phyloP scores from a whole-genome alignment of 1,284 basidiomycete species.

The Anthracocystis walkeri region DNA sequence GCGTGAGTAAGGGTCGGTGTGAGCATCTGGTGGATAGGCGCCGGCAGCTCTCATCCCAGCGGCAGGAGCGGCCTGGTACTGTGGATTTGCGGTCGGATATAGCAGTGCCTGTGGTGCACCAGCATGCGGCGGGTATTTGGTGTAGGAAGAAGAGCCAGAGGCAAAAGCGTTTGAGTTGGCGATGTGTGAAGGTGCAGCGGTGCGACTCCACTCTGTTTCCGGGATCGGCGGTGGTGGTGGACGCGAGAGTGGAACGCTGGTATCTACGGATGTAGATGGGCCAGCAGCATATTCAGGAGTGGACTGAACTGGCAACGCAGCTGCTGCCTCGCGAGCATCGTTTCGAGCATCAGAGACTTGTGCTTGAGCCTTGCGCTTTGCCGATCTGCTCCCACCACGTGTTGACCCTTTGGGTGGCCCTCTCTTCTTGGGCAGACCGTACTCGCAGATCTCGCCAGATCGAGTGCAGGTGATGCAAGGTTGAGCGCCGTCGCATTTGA shows the following conservation, averaged over 20 bases:
- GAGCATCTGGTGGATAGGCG: conserved; percentile 3
- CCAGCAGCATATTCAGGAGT: conserved; percentile 22
- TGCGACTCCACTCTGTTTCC: conserved; percentile 20
- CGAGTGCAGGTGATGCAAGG: conserved; percentile 56
- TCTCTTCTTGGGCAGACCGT: conserved; percentile 59
- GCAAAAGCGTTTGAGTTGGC: not conserved
- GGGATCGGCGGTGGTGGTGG: conserved; percentile 18
- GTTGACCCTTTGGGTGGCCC: conserved; percentile 61
- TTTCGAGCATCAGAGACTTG: conserved; percentile 13
- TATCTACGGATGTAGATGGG: conserved; percentile 1
- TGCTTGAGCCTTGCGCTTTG: conserved; percentile 25
- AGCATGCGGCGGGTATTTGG: conserved; percentile 20
- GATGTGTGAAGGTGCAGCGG: not conserved
- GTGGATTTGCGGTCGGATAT: conserved; percentile 2
- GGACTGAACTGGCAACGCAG: conserved; percentile 22
- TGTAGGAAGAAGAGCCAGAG: conserved; percentile 6
- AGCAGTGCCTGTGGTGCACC: not conserved
- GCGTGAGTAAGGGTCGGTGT: conserved; percentile 13
- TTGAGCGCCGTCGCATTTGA: conserved; percentile 56
- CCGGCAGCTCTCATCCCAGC: not conserved
- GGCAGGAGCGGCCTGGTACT: conserved; percentile 2
- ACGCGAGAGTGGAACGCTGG: conserved; percentile 12
- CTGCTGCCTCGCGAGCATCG: conserved; percentile 19
- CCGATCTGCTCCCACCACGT: conserved; percentile 44
- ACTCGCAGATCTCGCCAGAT: conserved; percentile 56